Conservation (phyloP, 371 early-diverging fungal genomes). For the Mucor plumbeus region DNA sequence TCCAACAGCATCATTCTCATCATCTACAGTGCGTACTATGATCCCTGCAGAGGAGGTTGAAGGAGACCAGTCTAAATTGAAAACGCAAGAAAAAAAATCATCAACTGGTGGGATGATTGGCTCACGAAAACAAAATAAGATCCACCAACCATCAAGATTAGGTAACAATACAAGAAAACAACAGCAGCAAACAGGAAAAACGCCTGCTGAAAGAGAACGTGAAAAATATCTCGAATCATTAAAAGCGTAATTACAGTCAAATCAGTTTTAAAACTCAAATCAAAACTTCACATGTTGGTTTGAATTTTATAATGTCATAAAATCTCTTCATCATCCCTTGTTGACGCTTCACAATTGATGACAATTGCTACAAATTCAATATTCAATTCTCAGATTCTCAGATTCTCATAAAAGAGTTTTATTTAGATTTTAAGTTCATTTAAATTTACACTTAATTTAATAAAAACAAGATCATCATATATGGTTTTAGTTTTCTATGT, state of each 20-base stretch:
- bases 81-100: slow-evolving; percentile 5
- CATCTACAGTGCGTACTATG: slow-evolving; percentile 50
- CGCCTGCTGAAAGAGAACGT: slow-evolving; percentile 42
- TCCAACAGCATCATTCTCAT: slow-evolving; percentile 45
- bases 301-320: too few species aligned
- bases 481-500: too few species aligned
- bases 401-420: too few species aligned
- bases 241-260: slow-evolving; percentile 12
- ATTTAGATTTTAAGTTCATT: too few species aligned
- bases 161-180: neutral
- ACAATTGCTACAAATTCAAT: too few species aligned
- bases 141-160: neutral
- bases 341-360: too few species aligned
- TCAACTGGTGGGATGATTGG: slow-evolving; percentile 10
- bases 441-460: too few species aligned
- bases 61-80: slow-evolving; percentile 10
- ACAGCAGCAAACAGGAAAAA: slow-evolving; percentile 12
- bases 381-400: too few species aligned
- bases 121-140: slow-evolving; percentile 19
- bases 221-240: slow-evolving; percentile 42
- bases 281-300: too few species aligned
- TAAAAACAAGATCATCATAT: too few species aligned
- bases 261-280: too few species aligned
- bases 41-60: slow-evolving; percentile 41
- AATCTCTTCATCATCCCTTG: too few species aligned